A percentile compares a stretch with the other conserved stretches of the same genome.
Evolutionary conservation across 2,329 filamentous ascomycete species (phyloP).

Genomic region (Cladosporium sphaerospermum): DNA sequence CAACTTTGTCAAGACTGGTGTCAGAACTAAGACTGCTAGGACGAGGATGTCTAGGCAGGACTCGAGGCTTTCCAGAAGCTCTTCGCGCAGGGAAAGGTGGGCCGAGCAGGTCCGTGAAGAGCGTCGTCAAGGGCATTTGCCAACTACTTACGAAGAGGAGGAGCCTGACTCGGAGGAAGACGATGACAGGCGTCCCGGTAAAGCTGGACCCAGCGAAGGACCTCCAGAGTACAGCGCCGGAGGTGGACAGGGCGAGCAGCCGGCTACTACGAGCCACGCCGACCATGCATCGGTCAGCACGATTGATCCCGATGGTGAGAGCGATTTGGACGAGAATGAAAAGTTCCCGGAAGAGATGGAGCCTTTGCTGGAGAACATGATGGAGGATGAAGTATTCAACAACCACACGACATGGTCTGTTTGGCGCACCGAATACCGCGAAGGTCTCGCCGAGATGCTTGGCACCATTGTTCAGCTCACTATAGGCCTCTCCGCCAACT

Average conservation of each 20-base stretch:
- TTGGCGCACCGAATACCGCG: conserved; percentile 45
- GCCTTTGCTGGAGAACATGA: conserved; percentile 36
- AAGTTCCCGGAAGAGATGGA: conserved; percentile 39
- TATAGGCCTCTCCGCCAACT: conserved; percentile 46
- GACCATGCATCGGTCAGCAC: conserved; percentile 22
- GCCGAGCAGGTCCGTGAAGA: conserved; percentile 11
- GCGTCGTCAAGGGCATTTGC: conserved; percentile 9
- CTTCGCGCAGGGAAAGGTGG: conserved; percentile 13
- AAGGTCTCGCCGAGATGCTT: conserved; percentile 49
- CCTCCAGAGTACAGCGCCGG: neutral
- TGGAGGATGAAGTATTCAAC: conserved; percentile 47
- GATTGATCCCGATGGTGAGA: conserved; percentile 24
- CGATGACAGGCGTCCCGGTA: conserved; percentile 8
- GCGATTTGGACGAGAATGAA: conserved; percentile 30
- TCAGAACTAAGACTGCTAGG: conserved; percentile 10
- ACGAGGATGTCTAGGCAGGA: conserved; percentile 13
- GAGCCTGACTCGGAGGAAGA: conserved; percentile 13
- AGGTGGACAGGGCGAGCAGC: neutral
- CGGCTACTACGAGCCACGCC: neutral
- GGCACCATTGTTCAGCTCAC: conserved; percentile 34
- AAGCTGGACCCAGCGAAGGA: neutral
- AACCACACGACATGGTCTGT: conserved; percentile 41
- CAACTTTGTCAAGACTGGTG: conserved; percentile 17
- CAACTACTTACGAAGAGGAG: conserved; percentile 28
- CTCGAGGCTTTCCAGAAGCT: conserved; percentile 20